Base-by-base conservation (phyloP, 1,284 basidiomycete genomes). In the Salmacisia buchloeana region DNA sequence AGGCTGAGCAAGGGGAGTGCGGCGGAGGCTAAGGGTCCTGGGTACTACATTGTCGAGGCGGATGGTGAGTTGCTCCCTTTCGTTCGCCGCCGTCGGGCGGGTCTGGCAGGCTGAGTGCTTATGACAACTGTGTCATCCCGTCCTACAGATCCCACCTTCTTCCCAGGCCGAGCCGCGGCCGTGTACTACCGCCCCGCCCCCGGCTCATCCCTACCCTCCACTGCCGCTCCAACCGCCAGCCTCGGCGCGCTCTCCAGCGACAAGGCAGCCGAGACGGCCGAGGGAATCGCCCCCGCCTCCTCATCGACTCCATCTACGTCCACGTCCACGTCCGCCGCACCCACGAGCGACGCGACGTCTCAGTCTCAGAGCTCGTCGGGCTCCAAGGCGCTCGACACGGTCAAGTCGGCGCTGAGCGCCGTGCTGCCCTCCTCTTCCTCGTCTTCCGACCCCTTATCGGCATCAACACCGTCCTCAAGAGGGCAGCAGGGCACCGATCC, bases 11-110 rank as follows among this genome's bases (percentile, higher is more conserved):
- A 82, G 64, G 81, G 81, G 33, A 86, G 88, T 18, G 66, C 38
- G 69, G 80, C 77, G 45, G 83, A 85, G 64, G 86, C 85, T 18
- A 78, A 83, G 63, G 96, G 49, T 2, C 25, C 49, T 3, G 49
- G 94, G 3, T 99, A 97, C 82, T 97, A 94, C 81, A 89, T 99
- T 80, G 86, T 89, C 78, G 89, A 92, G 80, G 86, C 85, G 18
- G 84, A 87, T 59, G 90, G 92, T 92, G 74, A 67, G 86, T 82
- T 29, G 29, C 21, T 15, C 58, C 58, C 49, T 27, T 43, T 18
- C 41, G 36, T 60, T 33, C 36, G 59, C 52, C 60, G 41, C 41
- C 66, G 15, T 36, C 52, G 1, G 54, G 33, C 62, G 54, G 54
- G 46, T 35, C 12, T 12, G 2, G 23, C 36, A 10, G 36, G 12